Base-by-base conservation (phyloP, 2,329 filamentous ascomycete species). In the Ophiostoma novo-ulmi region DNA sequence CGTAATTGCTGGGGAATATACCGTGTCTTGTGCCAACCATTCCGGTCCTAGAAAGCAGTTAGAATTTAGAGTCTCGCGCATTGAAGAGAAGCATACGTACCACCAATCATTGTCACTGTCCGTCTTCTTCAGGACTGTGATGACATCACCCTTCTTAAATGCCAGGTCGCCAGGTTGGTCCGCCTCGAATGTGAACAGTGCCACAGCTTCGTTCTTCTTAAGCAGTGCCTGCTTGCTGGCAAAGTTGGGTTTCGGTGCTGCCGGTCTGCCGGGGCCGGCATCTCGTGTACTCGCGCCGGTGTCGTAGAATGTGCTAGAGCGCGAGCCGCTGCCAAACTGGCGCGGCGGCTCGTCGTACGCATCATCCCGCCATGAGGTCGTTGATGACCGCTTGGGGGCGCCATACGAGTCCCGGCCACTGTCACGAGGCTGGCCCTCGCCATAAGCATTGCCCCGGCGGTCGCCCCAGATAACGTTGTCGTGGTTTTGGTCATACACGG, bases 71-170 rank as follows among this genome's bases (percentile, higher is more conserved):
- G 14, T 44, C 14, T 20, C 38, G 38, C 1, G 52, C n/a, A 58
- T 4, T 2, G 5, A 26, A 31, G 13, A 11, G 8, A 26, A 10
- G 36, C 17, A 65, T 71, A 86, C 88, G 75, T 84, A 91, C 88
- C 94, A 98, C 94, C 94, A 98, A 79, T 98, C 94, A 71, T 93
- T 94, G 71, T 92, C 91, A 75, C 91, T 97, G 5, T 98, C 92
- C 5, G 94, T 98, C 80, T 91, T 91, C 83, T 99, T 97, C 71
- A 97, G 79, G 71, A 99, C 93, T 0, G 93, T 97, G 74, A 99
- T 97, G 71, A 98, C 80, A 39, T 99, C 95, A 26, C 95, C 95
- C 84, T 99, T 99, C 83, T 97, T 97, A 81, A 99, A 99, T 0
- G 90, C 92, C 71, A 98, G 79, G 78, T 99, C 94, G 5, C 94